A percentile compares a stretch with the other conserved stretches of the same genome.
These are phyloP conservation scores for Tricholoma terreum DNA, from an alignment of 768 basidiomycete species.

Conservation along the genomic window DNA sequence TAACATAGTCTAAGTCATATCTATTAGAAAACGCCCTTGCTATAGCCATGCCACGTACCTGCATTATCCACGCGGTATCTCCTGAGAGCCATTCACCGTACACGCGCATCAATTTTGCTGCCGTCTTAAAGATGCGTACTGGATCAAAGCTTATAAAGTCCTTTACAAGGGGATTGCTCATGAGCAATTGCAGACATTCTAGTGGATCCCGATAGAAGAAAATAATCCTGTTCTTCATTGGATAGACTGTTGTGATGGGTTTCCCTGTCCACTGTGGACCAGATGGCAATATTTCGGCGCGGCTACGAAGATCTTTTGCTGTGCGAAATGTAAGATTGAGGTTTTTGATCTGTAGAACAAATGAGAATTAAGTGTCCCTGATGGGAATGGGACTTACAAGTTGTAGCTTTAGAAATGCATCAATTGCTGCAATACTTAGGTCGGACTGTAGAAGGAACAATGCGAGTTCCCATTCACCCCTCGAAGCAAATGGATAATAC, in stretches of 20 bases:
- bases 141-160: constrained; percentile 21
- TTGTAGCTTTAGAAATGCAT: constrained; percentile 25
- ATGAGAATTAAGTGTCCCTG: background rate
- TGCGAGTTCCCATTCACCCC: constrained; percentile 30
- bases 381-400: constrained; percentile 14
- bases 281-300: constrained; percentile 25
- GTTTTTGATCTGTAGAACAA: constrained; percentile 6
- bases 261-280: constrained; percentile 24
- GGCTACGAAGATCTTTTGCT: constrained; percentile 24
- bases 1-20: constrained; percentile 9
- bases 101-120: constrained; percentile 7
- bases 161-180: constrained; percentile 21
- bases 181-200: constrained; percentile 25
- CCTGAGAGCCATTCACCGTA: constrained; percentile 22
- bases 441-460: constrained; percentile 23
- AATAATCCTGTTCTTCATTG: constrained; percentile 18
- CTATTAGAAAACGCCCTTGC: background rate
- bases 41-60: constrained; percentile 5
- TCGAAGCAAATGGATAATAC: constrained; percentile 29
- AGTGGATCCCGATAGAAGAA: constrained; percentile 27
- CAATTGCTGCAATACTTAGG: constrained; percentile 26
- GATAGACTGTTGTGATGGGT: constrained; percentile 7
- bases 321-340: constrained; percentile 21
- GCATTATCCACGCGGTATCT: constrained; percentile 19
- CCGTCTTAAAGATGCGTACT: constrained; percentile 9